A percentile compares a stretch with the other conserved stretches of the same genome.
phyloP scores from a whole-genome alignment of 1,284 basidiomycete genomes.

The Sporisorium exsertum region DNA sequence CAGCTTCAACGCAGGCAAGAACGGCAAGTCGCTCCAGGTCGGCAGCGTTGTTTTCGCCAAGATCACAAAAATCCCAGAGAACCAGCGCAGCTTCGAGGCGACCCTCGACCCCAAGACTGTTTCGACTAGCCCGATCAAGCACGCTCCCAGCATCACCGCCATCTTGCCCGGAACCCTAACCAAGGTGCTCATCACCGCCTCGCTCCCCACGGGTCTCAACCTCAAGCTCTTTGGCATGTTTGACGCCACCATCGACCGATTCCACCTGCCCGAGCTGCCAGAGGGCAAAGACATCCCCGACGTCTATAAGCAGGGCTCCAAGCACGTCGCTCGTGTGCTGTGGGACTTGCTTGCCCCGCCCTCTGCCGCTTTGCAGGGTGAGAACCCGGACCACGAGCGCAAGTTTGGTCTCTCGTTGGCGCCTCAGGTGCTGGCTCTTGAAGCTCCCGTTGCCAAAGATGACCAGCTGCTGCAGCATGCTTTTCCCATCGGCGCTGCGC shows the following conservation, averaged over 20 bases:
- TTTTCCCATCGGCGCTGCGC: constrained; percentile 58
- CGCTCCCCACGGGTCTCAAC: constrained; percentile 83
- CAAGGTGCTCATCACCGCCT: constrained; percentile 84
- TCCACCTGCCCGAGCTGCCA: constrained; percentile 76
- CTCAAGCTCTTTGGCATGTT: constrained; percentile 93
- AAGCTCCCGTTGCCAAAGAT: constrained; percentile 39
- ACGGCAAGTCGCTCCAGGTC: constrained; percentile 60
- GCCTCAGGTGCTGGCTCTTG: constrained; percentile 56
- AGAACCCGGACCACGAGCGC: constrained; percentile 52
- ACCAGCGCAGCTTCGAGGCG: constrained; percentile 67
- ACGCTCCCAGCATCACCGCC: constrained; percentile 75
- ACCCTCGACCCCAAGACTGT: constrained; percentile 61
- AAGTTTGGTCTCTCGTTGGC: constrained; percentile 63
- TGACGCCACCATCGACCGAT: constrained; percentile 87
- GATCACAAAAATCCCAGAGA: constrained; percentile 66
- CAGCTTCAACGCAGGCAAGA: constrained; percentile 44
- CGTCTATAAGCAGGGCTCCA: constrained; percentile 75
- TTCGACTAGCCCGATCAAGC: constrained; percentile 40
- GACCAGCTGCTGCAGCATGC: constrained; percentile 47
- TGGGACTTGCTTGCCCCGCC: constrained; percentile 72
- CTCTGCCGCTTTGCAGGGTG: constrained; percentile 40
- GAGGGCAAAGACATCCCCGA: constrained; percentile 61
- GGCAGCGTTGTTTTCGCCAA: constrained; percentile 67
- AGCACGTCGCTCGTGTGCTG: constrained; percentile 84
- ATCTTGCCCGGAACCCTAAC: constrained; percentile 88